Conservation (phyloP, 2,329 filamentous ascomycete genomes). For the Tolypocladium tropicale region DNA sequence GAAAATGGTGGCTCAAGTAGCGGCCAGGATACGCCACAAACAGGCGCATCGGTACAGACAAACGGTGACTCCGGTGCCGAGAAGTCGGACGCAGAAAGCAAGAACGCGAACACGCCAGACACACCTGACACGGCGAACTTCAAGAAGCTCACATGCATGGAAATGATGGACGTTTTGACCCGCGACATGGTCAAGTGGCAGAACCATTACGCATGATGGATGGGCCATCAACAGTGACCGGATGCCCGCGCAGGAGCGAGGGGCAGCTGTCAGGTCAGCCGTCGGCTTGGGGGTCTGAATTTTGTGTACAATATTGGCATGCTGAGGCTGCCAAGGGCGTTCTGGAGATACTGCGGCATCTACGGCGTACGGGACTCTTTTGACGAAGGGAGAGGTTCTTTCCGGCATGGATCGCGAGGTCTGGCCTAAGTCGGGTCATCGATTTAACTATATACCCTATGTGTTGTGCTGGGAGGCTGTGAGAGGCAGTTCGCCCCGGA, state of each 20-base stretch:
- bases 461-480: not conserved
- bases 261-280: not conserved
- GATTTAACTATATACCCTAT: constrained; percentile 10
- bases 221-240: not conserved
- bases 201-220: constrained; percentile 47
- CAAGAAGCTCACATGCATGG: constrained; percentile 64
- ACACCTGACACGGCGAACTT: constrained; percentile 43
- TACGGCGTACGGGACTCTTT: not conserved
- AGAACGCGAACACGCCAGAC: constrained; percentile 13
- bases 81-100: constrained; percentile 10
- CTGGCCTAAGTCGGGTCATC: not conserved
- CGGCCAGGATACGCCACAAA: constrained; percentile 25
- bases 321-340: constrained; percentile 2
- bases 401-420: not conserved
- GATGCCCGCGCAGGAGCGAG: not conserved
- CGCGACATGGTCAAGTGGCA: constrained; percentile 79
- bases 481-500: not conserved
- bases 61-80: constrained; percentile 21
- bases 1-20: constrained; percentile 32
- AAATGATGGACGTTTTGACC: constrained; percentile 86
- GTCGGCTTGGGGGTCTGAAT: constrained; percentile 1
- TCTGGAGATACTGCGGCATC: constrained; percentile 4
- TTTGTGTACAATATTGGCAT: constrained; percentile 5
- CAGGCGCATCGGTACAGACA: constrained; percentile 22
- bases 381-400: not conserved